Conservation (phyloP, 192 early-diverging fungal genomes). For the Dissophora ornata region DNA sequence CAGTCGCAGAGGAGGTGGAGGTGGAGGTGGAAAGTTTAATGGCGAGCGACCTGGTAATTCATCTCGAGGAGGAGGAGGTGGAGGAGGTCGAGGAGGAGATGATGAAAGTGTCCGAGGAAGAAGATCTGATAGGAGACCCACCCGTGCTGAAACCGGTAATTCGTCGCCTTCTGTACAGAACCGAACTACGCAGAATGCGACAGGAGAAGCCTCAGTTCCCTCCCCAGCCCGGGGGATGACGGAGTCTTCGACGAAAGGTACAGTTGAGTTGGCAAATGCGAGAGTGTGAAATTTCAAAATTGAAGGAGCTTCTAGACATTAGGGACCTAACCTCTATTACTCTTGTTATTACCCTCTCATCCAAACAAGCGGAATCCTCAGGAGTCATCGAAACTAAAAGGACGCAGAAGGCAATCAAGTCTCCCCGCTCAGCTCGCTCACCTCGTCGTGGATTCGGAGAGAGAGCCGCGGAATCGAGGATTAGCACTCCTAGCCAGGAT, state of each 20-base stretch:
- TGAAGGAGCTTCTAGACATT: no score
- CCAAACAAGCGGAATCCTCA: neutral
- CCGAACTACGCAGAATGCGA: neutral
- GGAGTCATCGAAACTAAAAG: slow-evolving; percentile 19
- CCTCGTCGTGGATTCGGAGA: slow-evolving; percentile 44
- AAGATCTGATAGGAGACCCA: neutral
- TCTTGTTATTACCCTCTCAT: no score
- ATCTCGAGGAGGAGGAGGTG: slow-evolving; percentile 2
- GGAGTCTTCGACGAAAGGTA: no score
- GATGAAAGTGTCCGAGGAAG: neutral
- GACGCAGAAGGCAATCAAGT: slow-evolving; percentile 5
- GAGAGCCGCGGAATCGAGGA: slow-evolving; percentile 14
- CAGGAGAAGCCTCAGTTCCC: neutral
- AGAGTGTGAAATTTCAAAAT: no score
- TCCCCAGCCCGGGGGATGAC: no score
- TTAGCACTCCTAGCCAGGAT: no score
- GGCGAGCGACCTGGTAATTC: neutral
- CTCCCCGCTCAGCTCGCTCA: slow-evolving; percentile 29
- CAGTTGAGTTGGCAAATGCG: no score
- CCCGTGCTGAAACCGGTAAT: neutral
- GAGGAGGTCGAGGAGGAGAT: neutral
- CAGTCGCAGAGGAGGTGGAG: no score
- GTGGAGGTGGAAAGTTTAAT: no score
- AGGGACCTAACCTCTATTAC: no score
- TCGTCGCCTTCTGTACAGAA: neutral